These are phyloP conservation scores for Verticillium klebahnii DNA, from an alignment of 2,329 filamentous ascomycete genomes.

Conservation along the genomic window DNA sequence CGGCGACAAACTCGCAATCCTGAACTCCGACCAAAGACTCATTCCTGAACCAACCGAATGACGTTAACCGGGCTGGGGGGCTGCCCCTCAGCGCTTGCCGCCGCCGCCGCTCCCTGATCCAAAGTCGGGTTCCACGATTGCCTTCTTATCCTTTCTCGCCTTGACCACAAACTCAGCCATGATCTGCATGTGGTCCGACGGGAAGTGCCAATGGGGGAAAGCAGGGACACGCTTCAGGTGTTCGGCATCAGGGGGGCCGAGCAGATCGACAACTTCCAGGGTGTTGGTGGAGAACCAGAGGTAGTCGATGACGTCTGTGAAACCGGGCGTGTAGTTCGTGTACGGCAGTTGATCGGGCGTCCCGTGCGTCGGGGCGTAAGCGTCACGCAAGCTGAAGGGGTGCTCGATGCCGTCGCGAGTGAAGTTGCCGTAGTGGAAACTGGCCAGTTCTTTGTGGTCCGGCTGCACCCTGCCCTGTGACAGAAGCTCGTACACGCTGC, in stretches of 20 bases:
- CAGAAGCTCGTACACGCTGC: slow-evolving; percentile 87
- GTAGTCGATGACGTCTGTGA: slow-evolving; percentile 89
- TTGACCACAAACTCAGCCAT: slow-evolving; percentile 89
- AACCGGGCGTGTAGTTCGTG: slow-evolving; percentile 96
- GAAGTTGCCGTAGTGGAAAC: slow-evolving; percentile 87
- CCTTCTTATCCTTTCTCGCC: slow-evolving; percentile 76
- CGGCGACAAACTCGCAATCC: slow-evolving; percentile 9
- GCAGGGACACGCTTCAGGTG: slow-evolving; percentile 85
- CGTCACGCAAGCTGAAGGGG: slow-evolving; percentile 88
- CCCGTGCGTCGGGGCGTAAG: slow-evolving; percentile 78
- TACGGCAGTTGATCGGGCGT: slow-evolving; percentile 82
- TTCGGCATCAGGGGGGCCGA: slow-evolving; percentile 80
- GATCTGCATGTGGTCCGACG: slow-evolving; percentile 86
- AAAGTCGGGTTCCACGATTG: slow-evolving; percentile 58
- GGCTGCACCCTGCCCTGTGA: slow-evolving; percentile 73
- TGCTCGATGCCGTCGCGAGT: slow-evolving; percentile 89
- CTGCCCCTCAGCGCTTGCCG: not conserved
- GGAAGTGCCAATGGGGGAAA: slow-evolving; percentile 93
- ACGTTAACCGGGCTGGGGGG: not conserved
- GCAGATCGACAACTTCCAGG: slow-evolving; percentile 75
- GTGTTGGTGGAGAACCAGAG: slow-evolving; percentile 96
- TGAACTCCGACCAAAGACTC: slow-evolving; percentile 14
- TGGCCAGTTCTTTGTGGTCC: slow-evolving; percentile 74
- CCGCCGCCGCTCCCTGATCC: slow-evolving; percentile 28
- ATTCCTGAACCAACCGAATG: slow-evolving; percentile 7